Evolutionary conservation across 2,329 filamentous ascomycete genomes (phyloP).

Genomic region (Atkinsonella hypoxylon): DNA sequence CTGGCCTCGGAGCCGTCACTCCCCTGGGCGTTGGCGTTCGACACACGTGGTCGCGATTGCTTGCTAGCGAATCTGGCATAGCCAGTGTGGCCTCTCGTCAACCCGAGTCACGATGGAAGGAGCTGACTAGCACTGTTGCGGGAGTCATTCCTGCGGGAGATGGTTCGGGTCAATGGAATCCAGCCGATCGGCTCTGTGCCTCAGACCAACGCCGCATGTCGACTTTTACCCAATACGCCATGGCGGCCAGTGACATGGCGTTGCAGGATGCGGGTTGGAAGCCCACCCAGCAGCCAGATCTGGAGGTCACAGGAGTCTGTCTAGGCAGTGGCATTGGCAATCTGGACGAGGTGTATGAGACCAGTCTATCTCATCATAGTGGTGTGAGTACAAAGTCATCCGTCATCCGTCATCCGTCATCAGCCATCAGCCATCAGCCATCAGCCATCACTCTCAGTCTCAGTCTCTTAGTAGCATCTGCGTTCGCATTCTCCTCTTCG

Average conservation of each 20-base stretch:
- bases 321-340: constrained; percentile 94
- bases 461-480: not conserved
- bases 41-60: constrained; percentile 67
- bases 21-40: constrained; percentile 72
- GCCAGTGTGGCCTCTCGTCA: constrained; percentile 54
- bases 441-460: not conserved
- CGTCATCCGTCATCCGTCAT: not conserved
- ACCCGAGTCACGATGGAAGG: constrained; percentile 47
- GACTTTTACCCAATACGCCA: constrained; percentile 81
- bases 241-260: constrained; percentile 78
- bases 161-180: constrained; percentile 34
- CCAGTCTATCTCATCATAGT: constrained; percentile 62
- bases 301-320: constrained; percentile 76
- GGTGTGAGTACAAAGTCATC: constrained; percentile 38
- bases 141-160: constrained; percentile 56
- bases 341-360: constrained; percentile 79
- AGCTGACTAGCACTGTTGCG: constrained; percentile 74
- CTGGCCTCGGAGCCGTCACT: constrained; percentile 69
- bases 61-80: constrained; percentile 72
- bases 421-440: not conserved
- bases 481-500: not conserved
- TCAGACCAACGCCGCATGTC: constrained; percentile 67
- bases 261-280: constrained; percentile 72
- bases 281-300: constrained; percentile 45
- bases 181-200: constrained; percentile 40